Percentiles rank a stretch among this genome's conserved stretches.
Conservation (phyloP, 2,329 filamentous ascomycete genomes). For the Peltaster fructicola region DNA sequence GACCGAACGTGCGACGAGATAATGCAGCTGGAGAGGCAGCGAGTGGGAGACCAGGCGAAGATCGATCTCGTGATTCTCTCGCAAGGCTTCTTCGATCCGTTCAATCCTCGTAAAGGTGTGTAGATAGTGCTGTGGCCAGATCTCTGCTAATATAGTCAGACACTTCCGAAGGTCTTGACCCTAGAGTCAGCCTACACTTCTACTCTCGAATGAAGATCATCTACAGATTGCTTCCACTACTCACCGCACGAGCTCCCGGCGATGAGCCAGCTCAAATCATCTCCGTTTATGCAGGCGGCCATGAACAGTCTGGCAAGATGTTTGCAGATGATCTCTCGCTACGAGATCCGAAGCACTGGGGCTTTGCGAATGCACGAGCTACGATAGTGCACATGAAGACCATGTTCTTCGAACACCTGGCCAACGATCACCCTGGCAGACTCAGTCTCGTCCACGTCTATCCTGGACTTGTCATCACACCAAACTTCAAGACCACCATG, state of each 20-base stretch:
- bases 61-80: conserved; percentile 25
- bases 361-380: conserved; percentile 5
- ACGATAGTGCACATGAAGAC: conserved; percentile 10
- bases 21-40: conserved; percentile 2
- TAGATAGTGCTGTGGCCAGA: background rate
- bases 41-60: background rate
- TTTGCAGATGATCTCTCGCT: conserved; percentile 6
- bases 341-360: conserved; percentile 5
- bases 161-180: conserved; percentile 10
- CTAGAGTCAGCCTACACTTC: conserved; percentile 9
- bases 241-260: conserved; percentile 3
- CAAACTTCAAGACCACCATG: conserved; percentile 2
- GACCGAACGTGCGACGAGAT: conserved; percentile 19
- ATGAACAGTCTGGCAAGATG: conserved; percentile 5
- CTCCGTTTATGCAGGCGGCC: conserved; percentile 9
- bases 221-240: conserved; percentile 7
- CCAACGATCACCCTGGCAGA: conserved; percentile 6
- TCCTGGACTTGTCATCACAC: conserved; percentile 11
- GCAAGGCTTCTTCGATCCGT: conserved; percentile 19
- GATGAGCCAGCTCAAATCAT: conserved; percentile 7
- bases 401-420: conserved; percentile 9
- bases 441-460: conserved; percentile 8
- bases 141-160: conserved; percentile 3
- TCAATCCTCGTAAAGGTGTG: conserved; percentile 4
- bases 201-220: conserved; percentile 12